Base-by-base conservation (phyloP, 164 flowering plant genomes). In the Dillenia turbinata region DNA sequence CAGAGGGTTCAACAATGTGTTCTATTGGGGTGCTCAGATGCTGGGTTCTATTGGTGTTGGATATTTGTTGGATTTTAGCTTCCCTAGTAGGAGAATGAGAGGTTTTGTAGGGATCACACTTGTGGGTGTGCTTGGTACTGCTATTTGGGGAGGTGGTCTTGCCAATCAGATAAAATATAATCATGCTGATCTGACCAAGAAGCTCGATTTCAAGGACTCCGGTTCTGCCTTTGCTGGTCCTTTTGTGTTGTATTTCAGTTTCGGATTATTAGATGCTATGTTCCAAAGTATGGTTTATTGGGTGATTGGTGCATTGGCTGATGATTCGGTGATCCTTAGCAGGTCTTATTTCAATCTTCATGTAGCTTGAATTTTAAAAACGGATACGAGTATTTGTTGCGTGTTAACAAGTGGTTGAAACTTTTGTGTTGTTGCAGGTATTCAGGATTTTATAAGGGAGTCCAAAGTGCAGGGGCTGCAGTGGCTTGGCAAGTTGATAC, bases 1-100 rank as follows among this genome's bases (percentile, higher is more conserved):
- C 0, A 79, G 94, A 52, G 99, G 97, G 1, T 75, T 95, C 66
- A 91, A 95, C 78, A 95, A 95, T 57, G 89, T 92, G 15, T 89
- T 89, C 66, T 92, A 95, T 44, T 95, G 97, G 99, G 97, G 94
- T 1, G 97, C 99, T 0, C 96, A 95, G 81, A 95, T 95, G 97
- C 3, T 88, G 66, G 99, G 97, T 0, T 95, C 97, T 5, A 58
- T 81, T 49, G 83, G 73, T 49, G 81, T 95, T 19, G 89, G 92
- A 2, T 77, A 74, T 17, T 16, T 81, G 0, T 56, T 81, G 77
- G 87, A 87, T 65, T 83, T 75, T 73, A 82, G 87, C 47, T 82
- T 77, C 47, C 45, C 71, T 73, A 86, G 89, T 44, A 62, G 92
- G 61, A 79, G 77, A 64, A 66, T 75, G 89, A 12, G 66, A 87